Conservation (phyloP, 2,329 filamentous ascomycete species). For the Mycosphaerella sp. region DNA sequence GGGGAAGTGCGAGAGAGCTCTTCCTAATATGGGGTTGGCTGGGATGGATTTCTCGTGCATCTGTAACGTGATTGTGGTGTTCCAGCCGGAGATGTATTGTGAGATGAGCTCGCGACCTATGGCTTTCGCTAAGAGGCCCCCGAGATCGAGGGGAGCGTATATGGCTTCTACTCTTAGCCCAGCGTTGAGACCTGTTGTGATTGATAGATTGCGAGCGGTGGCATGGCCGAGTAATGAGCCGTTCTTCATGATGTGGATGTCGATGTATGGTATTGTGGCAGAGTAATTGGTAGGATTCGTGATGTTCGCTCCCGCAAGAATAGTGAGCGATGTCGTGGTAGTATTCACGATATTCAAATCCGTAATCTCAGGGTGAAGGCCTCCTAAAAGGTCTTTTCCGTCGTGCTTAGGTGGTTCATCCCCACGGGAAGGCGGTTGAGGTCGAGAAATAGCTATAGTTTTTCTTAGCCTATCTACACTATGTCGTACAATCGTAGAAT, state of each 20-base stretch:
- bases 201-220: slow-evolving; percentile 55
- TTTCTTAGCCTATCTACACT: slow-evolving; percentile 27
- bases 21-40: slow-evolving; percentile 62
- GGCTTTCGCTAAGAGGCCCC: slow-evolving; percentile 55
- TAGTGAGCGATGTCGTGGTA: slow-evolving; percentile 60
- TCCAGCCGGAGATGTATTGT: slow-evolving; percentile 79
- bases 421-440: slow-evolving; percentile 9
- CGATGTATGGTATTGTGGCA: slow-evolving; percentile 72
- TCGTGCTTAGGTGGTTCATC: slow-evolving; percentile 12
- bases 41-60: slow-evolving; percentile 70
- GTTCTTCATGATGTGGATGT: slow-evolving; percentile 51
- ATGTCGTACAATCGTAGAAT: slow-evolving; percentile 7
- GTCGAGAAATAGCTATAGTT: slow-evolving; percentile 21
- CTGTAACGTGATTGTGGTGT: slow-evolving; percentile 70
- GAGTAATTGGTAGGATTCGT: slow-evolving; percentile 88
- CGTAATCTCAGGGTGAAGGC: slow-evolving; percentile 57
- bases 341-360: slow-evolving; percentile 69
- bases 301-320: slow-evolving; percentile 70
- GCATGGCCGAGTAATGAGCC: slow-evolving; percentile 69
- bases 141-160: slow-evolving; percentile 64
- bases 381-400: slow-evolving; percentile 12
- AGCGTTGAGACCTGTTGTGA: slow-evolving; percentile 66
- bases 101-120: slow-evolving; percentile 71
- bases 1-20: slow-evolving; percentile 64
- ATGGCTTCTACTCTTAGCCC: slow-evolving; percentile 60